A percentile compares a stretch with the other conserved stretches of the same genome.
Conservation (phyloP, 495 filamentous ascomycete species). For the Hypoxylon perforatum region DNA sequence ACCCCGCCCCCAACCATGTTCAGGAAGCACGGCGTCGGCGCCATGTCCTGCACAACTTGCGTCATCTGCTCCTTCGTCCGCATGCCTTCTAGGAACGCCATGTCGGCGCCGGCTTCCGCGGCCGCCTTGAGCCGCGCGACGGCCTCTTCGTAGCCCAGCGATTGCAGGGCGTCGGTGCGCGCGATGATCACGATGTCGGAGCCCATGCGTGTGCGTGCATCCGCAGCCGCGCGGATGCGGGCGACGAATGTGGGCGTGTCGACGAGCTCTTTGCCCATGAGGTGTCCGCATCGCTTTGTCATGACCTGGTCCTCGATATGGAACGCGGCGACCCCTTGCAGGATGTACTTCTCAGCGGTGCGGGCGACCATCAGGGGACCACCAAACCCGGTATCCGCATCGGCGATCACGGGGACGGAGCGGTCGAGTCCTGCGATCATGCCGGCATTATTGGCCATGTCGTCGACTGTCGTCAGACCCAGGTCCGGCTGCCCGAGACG, state of each 20-base stretch:
- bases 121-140: slow-evolving; percentile 66
- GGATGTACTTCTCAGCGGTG: slow-evolving; percentile 69
- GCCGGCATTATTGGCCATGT: slow-evolving; percentile 72
- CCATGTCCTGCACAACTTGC: slow-evolving; percentile 63
- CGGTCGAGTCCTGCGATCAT: slow-evolving; percentile 75
- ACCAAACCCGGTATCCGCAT: slow-evolving; percentile 75
- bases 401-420: slow-evolving; percentile 70
- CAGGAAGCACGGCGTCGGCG: slow-evolving; percentile 64
- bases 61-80: slow-evolving; percentile 64
- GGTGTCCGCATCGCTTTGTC: slow-evolving; percentile 74
- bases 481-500: slow-evolving; percentile 73
- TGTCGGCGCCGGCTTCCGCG: slow-evolving; percentile 69
- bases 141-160: slow-evolving; percentile 70
- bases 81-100: slow-evolving; percentile 73
- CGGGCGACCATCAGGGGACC: slow-evolving; percentile 71
- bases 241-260: slow-evolving; percentile 60
- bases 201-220: slow-evolving; percentile 49
- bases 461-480: slow-evolving; percentile 69
- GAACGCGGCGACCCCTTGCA: slow-evolving; percentile 74
- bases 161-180: slow-evolving; percentile 74
- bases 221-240: slow-evolving; percentile 62
- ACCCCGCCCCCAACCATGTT: slow-evolving; percentile 74
- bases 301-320: slow-evolving; percentile 78
- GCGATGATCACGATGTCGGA: slow-evolving; percentile 76
- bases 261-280: slow-evolving; percentile 72